These are phyloP conservation scores for Ophiosphaerella korrae DNA, from an alignment of 2,329 filamentous ascomycete species.

Conservation along the genomic window DNA sequence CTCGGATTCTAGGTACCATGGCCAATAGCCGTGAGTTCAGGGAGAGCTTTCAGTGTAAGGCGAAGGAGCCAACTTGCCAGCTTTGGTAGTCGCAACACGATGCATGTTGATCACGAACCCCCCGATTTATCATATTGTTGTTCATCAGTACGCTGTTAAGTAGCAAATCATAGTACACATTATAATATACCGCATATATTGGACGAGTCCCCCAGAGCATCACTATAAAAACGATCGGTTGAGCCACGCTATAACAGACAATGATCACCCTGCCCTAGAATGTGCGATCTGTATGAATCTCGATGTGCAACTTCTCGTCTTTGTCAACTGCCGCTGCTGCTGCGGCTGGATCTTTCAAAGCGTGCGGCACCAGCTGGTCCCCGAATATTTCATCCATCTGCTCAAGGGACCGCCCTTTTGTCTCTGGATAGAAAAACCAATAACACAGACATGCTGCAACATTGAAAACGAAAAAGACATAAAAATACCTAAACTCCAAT, in stretches of 20 bases:
- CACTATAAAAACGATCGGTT: conserved; percentile 38
- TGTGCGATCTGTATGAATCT: neutral
- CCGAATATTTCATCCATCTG: conserved; percentile 41
- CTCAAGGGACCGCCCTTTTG: conserved; percentile 34
- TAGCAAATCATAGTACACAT: no score
- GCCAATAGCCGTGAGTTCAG: conserved; percentile 70
- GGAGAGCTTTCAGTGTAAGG: conserved; percentile 69
- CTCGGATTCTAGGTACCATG: conserved; percentile 64
- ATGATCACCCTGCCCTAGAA: no score
- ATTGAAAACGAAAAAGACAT: conserved; percentile 52
- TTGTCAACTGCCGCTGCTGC: conserved; percentile 35
- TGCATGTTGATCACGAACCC: no score
- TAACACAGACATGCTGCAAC: conserved; percentile 41
- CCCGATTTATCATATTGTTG: no score
- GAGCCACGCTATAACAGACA: conserved; percentile 23
- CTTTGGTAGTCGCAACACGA: conserved; percentile 61
- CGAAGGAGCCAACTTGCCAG: conserved; percentile 70
- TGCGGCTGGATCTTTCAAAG: conserved; percentile 39
- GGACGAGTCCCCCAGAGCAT: conserved; percentile 33
- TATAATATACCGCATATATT: conserved; percentile 13
- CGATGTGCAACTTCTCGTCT: conserved; percentile 9
- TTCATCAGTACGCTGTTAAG: no score
- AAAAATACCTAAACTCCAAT: conserved; percentile 55
- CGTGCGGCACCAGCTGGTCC: conserved; percentile 45
- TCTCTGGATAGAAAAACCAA: conserved; percentile 39